A percentile compares a stretch with the other conserved stretches of the same genome.
phyloP scores from a whole-genome alignment of 495 filamentous ascomycete species.

The Podospora conica region DNA sequence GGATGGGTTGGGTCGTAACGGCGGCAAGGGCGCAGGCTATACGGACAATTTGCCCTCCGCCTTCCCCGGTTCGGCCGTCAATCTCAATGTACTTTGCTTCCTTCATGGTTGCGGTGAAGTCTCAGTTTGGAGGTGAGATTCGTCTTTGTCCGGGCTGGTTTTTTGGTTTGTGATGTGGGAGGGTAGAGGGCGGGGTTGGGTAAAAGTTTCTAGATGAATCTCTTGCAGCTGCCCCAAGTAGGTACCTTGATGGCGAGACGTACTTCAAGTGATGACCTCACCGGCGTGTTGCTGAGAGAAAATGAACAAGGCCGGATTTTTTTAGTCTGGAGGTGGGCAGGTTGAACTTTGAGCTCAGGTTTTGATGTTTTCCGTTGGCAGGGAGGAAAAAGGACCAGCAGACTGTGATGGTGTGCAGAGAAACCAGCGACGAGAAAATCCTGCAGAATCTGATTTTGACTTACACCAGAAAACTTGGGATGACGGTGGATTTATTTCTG shows the following conservation, averaged over 20 bases:
- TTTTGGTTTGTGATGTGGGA: slow-evolving; percentile 5
- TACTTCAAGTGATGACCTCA: background rate
- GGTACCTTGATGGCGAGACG: background rate
- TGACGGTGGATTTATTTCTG: background rate
- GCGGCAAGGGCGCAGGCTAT: slow-evolving; percentile 64
- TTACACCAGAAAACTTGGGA: background rate
- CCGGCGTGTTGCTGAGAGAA: background rate
- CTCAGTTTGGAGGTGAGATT: background rate
- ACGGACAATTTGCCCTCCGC: slow-evolving; percentile 77
- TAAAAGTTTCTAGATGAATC: background rate
- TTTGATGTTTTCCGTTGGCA: background rate
- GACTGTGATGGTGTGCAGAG: background rate
- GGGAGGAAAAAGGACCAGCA: background rate
- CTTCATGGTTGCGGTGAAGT: slow-evolving; percentile 7
- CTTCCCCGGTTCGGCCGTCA: slow-evolving; percentile 71
- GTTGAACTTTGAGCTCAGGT: background rate
- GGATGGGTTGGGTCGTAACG: slow-evolving; percentile 57
- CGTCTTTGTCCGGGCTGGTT: background rate
- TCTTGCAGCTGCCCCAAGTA: background rate
- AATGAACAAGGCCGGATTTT: background rate
- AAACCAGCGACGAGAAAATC: background rate
- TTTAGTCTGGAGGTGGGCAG: background rate
- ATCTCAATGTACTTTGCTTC: slow-evolving; percentile 34
- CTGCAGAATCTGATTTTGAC: background rate
- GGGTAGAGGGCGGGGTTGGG: background rate